These are phyloP conservation scores for Backusella mclennaniae DNA, from an alignment of 192 early-diverging fungal species.

Conservation along the genomic window DNA sequence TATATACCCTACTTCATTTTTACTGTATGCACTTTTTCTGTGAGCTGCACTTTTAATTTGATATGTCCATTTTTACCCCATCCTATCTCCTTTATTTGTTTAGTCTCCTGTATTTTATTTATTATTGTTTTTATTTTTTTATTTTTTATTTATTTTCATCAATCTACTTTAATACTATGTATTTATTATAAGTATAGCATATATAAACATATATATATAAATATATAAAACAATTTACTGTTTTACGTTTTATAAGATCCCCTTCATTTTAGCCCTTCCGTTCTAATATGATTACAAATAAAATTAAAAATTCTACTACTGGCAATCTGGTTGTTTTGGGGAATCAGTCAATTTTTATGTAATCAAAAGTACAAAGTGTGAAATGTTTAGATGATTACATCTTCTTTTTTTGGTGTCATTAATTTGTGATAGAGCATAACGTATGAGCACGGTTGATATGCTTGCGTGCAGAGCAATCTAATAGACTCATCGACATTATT, in stretches of 20 bases:
- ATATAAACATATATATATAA: neutral
- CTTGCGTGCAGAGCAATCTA: neutral
- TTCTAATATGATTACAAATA: slow-evolving; percentile 6
- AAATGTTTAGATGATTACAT: neutral
- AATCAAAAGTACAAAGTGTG: neutral
- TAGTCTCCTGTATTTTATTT: slow-evolving; percentile 1
- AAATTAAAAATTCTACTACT: neutral
- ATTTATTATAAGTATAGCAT: neutral
- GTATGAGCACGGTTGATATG: neutral
- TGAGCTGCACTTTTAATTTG: neutral
- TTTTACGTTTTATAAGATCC: neutral
- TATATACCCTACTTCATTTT: slow-evolving; percentile 3
- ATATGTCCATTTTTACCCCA: neutral
- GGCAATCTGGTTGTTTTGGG: neutral
- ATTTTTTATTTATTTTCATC: neutral
- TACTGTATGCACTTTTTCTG: neutral
- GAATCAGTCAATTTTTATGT: neutral
- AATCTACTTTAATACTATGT: neutral
- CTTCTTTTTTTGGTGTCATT: neutral
- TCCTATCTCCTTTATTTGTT: neutral
- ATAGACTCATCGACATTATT: neutral
- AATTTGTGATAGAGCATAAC: neutral
- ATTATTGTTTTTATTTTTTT: neutral
- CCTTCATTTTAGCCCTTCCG: neutral
- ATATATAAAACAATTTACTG: neutral